phyloP scores from a whole-genome alignment of 805 yeast species.

The Brettanomyces naardenensis region DNA sequence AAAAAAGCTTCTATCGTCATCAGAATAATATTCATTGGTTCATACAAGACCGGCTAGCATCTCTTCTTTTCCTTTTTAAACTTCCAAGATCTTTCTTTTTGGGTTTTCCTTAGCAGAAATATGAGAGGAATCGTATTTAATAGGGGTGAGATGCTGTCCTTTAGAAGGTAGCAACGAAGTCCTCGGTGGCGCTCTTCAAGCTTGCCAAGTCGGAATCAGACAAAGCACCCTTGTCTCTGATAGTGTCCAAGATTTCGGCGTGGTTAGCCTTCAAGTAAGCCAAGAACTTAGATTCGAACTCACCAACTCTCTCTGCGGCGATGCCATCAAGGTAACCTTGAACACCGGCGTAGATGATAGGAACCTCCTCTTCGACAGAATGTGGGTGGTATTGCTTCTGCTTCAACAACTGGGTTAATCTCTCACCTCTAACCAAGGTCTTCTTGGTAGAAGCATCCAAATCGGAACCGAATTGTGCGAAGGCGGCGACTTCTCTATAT shows the following conservation, averaged over 20 bases:
- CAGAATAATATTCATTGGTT: not conserved
- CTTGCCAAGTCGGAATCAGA: constrained; percentile 78
- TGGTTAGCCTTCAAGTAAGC: constrained; percentile 89
- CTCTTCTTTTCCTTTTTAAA: not conserved
- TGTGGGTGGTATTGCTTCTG: constrained; percentile 96
- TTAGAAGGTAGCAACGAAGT: constrained; percentile 87
- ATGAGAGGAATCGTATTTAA: no score
- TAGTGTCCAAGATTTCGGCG: constrained; percentile 72
- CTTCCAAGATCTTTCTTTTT: constrained; percentile 11
- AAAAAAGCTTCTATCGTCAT: not conserved
- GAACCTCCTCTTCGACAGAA: constrained; percentile 99
- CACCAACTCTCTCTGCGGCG: constrained; percentile 78
- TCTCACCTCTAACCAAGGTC: constrained; percentile 99
- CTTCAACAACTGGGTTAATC: constrained; percentile 97
- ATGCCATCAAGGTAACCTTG: constrained; percentile 94
- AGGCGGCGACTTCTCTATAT: constrained; percentile 99
- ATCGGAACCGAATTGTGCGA: constrained; percentile 99
- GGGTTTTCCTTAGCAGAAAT: no score
- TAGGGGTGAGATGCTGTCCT: no score
- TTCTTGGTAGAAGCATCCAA: constrained; percentile 99
- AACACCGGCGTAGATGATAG: constrained; percentile 98
- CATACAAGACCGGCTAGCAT: not conserved
- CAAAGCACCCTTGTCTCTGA: constrained; percentile 84
- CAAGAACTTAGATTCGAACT: constrained; percentile 89
- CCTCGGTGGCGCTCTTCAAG: constrained; percentile 87